Evolutionary conservation across 2,329 filamentous ascomycete species (phyloP), one percentile per base, ranked within the genome.

Genomic region (Xylaria sp.): DNA sequence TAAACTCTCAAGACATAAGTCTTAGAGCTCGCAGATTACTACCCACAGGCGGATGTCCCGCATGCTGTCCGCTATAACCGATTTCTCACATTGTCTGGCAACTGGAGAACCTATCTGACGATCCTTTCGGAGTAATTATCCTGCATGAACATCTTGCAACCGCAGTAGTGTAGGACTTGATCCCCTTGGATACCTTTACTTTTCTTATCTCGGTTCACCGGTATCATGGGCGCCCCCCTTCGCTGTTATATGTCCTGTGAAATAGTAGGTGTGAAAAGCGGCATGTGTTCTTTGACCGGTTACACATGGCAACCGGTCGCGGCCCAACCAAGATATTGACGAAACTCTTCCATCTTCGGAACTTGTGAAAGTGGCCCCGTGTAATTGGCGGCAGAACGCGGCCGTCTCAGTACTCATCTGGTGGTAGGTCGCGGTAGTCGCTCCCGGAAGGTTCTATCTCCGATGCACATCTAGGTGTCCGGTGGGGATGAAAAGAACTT

Each of bases 21-120:
- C 61, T 63, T 56, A 36, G 36, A 50, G 45, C 61, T 64, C 61
- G 61, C 61, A 39, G 47, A 59, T 10, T 60, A 27, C 38, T 64
- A 25, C 61, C 61, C 11, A 22, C 15, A 38, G 22, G 61, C 61
- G 61, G 61, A n/a, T 54, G 20, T 64, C 39, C 55, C 61, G 61
- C 61, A 44, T 45, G 1, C 38, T 38, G 2, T 22, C 20, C 44
- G 38, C 33, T 56, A 39, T 51, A 22, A 17, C 4, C 13, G n/a
- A 15, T 15, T 25, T 22, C 27, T 39, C 38, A 17, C 38, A 15
- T 17, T 15, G 38, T 36, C 7, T 36, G 17, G n/a, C n/a, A 39
- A 15, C 22, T 44, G 17, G 17, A 44, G 42, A 9, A 9, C 15
- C 5, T 27, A 29, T 50, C 27, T 17, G 22, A 17, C 27, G 15